Evolutionary conservation across 2,329 filamentous ascomycete genomes (phyloP), one percentile per base, ranked within the genome.

Genomic region (Malbranchea cinnamomea): DNA sequence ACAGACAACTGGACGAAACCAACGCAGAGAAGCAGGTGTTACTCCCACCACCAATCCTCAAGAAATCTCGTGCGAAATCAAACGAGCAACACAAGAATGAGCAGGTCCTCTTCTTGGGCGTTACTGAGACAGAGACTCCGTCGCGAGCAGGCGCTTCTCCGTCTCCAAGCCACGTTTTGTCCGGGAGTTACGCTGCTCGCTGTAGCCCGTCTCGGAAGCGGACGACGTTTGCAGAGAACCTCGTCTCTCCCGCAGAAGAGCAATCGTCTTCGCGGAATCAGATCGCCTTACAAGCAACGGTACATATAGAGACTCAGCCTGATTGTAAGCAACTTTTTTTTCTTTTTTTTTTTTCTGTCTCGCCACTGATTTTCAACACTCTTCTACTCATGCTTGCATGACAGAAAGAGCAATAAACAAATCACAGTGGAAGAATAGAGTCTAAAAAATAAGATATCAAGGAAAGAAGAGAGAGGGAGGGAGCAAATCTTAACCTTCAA

Each of bases 1-100:
- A 32, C 48, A 46, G 27, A 49, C 50, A 9, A 49, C 52, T 5
- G 42, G 48, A 3, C 35, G 50, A 8, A 15, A n/a, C n/a, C n/a
- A n/a, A n/a, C n/a, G n/a, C n/a, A 3, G 8, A 7, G 12, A n/a
- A 22, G 20, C n/a, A 26, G 8, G 8, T 26, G 7, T 12, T 12
- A 26, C 12, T 13, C 7, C 23, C 8, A 13, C 23, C 23, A 9
- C 7, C 11, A 11, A 13, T 10, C 25, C 11, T 14, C 12, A 13
- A 6, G 11, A n/a, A 5, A 9, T 27, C 3, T 23, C 17, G 11
- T 24, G 25, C 6, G 7, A 24, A n/a, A 23, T 23, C 23, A n/a
- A 4, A 3, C 14, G 6, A 11, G 5, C 14, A 5, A 23, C 15
- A 6, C 14, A 24, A 25, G 23, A 15, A 7, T 15, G 10, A n/a